Conservation (phyloP, 352 stramenopile genomes). For the Phytopythium helicoides region DNA sequence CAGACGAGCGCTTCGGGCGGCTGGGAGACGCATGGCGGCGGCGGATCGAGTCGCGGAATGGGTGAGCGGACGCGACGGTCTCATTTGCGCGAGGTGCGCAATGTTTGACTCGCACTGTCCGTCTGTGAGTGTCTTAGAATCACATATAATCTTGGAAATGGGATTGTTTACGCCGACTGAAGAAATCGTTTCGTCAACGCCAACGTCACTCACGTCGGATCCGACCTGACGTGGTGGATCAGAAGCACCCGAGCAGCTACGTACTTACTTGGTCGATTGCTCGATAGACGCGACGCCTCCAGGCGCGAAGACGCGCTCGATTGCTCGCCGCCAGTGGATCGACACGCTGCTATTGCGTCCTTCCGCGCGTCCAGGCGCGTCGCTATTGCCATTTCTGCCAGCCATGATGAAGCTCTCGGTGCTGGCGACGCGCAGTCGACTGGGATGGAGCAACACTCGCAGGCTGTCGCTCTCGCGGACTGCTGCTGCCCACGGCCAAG, state of each 20-base stretch:
- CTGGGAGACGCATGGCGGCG: background rate
- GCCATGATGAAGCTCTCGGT: background rate
- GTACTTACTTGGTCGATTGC: background rate
- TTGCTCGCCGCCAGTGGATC: constrained; percentile 1
- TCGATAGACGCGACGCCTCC: background rate
- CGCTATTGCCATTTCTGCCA: background rate
- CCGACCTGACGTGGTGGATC: background rate
- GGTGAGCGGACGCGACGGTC: no score
- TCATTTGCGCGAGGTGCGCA: background rate
- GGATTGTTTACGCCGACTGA: background rate
- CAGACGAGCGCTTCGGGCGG: background rate
- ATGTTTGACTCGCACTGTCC: background rate
- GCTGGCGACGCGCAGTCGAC: background rate
- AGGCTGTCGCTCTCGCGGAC: constrained; percentile 1
- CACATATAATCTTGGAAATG: background rate
- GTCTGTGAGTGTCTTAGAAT: background rate
- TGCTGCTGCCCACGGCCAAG: constrained; percentile 4
- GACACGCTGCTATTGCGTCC: constrained; percentile 2
- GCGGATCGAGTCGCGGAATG: background rate
- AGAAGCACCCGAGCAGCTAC: background rate
- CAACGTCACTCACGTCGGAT: constrained; percentile 2
- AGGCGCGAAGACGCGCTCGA: constrained; percentile 3
- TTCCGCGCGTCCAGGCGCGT: background rate
- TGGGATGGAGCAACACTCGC: background rate
- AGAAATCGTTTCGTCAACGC: no score